A percentile compares a stretch with the other conserved stretches of the same genome.
phyloP scores from a whole-genome alignment of 2,329 filamentous ascomycete species.

The Neofusicoccum kwambonambiense region DNA sequence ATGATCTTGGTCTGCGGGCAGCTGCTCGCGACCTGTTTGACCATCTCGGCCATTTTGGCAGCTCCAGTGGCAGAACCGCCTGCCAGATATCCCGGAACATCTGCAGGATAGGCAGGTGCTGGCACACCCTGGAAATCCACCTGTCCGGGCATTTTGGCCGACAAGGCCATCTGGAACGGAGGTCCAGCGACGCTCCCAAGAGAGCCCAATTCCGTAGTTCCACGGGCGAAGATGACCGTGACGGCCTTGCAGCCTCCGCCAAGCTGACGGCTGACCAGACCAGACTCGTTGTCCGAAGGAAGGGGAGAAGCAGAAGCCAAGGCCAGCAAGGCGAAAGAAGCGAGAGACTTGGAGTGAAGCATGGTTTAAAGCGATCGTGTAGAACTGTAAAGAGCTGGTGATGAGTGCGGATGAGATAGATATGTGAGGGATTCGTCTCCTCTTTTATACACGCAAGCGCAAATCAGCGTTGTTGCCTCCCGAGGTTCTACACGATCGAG shows the following conservation, averaged over 20 bases:
- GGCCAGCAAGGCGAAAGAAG: background rate
- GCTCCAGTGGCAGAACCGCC: constrained; percentile 48
- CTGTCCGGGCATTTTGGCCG: constrained; percentile 40
- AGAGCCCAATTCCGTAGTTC: constrained; percentile 54
- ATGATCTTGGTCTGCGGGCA: constrained; percentile 49
- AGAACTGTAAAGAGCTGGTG: background rate
- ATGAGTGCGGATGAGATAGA: background rate
- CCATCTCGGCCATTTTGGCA: constrained; percentile 44
- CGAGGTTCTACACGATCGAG: too few relatives aligned
- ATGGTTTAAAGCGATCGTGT: background rate
- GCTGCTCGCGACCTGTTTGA: constrained; percentile 38
- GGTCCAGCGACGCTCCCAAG: constrained; percentile 52
- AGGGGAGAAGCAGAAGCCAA: background rate
- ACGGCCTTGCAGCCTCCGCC: constrained; percentile 41
- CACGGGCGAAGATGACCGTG: constrained; percentile 57
- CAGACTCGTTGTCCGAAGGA: background rate
- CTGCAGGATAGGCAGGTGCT: constrained; percentile 46
- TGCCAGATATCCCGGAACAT: constrained; percentile 44
- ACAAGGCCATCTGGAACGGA: constrained; percentile 50
- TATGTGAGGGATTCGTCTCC: background rate
- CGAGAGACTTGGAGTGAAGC: background rate
- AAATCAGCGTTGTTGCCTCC: too few relatives aligned
- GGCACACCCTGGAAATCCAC: constrained; percentile 54
- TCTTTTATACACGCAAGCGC: too few relatives aligned
- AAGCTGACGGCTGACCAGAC: background rate